These are phyloP conservation scores for Orobanche coerulescens DNA, from an alignment of 257 asterid species.

Conservation along the genomic window DNA sequence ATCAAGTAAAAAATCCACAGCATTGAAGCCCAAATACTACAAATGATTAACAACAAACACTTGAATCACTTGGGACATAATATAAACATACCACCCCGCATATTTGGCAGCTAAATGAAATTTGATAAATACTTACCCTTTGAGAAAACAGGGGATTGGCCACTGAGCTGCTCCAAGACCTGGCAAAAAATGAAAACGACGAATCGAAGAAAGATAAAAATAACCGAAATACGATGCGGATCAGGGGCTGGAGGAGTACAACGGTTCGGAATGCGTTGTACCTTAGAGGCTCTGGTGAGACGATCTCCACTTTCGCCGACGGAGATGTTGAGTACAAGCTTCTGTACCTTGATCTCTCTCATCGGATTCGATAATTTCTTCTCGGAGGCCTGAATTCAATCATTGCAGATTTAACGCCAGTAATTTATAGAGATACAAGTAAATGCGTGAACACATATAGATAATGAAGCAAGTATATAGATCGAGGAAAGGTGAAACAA, in stretches of 20 bases:
- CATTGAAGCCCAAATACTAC: neutral
- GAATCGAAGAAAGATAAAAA: neutral
- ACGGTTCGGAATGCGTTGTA: neutral
- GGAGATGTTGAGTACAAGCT: slow-evolving; percentile 40
- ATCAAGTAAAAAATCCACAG: neutral
- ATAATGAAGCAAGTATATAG: neutral
- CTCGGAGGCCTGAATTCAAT: slow-evolving; percentile 27
- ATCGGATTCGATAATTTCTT: slow-evolving; percentile 41
- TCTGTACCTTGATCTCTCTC: slow-evolving; percentile 45
- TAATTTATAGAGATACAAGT: neutral
- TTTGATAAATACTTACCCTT: slow-evolving; percentile 25
- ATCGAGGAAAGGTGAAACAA: neutral
- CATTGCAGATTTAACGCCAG: neutral
- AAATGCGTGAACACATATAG: neutral
- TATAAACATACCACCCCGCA: neutral
- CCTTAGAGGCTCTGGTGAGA: slow-evolving; percentile 46
- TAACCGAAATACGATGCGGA: neutral
- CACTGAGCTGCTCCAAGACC: slow-evolving; percentile 46
- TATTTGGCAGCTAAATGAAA: too few species aligned
- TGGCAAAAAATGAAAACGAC: neutral
- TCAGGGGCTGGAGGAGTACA: neutral
- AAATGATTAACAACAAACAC: neutral
- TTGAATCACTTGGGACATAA: neutral
- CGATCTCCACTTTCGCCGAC: slow-evolving; percentile 48
- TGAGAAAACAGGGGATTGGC: slow-evolving; percentile 39